Conservation (phyloP, 768 basidiomycete species). For the Fistulinella prunicolor region DNA sequence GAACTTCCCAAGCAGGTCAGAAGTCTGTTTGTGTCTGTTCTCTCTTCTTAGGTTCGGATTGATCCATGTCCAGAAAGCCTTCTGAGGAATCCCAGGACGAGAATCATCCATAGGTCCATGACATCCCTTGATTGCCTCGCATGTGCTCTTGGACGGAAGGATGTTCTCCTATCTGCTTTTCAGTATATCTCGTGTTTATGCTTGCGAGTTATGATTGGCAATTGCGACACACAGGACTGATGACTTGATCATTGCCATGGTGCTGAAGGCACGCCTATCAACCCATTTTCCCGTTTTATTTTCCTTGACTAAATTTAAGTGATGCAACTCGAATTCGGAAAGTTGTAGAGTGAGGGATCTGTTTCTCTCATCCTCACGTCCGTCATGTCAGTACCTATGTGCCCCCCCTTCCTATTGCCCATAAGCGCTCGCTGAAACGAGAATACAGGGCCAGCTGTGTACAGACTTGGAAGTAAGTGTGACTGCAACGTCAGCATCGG, state of each 20-base stretch:
- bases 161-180: conserved; percentile 77
- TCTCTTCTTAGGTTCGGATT: background rate
- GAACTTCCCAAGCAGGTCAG: conserved; percentile 78
- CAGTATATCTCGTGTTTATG: conserved; percentile 81
- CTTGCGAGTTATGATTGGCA: conserved; percentile 82
- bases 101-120: conserved; percentile 69
- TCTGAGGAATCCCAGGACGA: conserved; percentile 60
- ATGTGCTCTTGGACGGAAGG: conserved; percentile 72
- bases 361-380: conserved; percentile 69
- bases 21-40: conserved; percentile 63
- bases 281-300: background rate
- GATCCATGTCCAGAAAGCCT: conserved; percentile 41
- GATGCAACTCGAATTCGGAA: conserved; percentile 82
- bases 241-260: conserved; percentile 89
- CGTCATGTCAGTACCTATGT: conserved; percentile 80
- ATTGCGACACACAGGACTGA: conserved; percentile 77
- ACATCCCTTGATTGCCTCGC: conserved; percentile 82
- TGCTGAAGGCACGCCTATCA: conserved; percentile 52
- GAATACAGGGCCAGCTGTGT: conserved; percentile 75
- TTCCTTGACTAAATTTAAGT: conserved; percentile 38
- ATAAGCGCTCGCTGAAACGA: background rate
- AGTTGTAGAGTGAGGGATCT: conserved; percentile 79
- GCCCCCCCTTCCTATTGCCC: conserved; percentile 26
- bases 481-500: no score
- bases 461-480: conserved; percentile 75